phyloP scores from a whole-genome alignment of 2,329 filamentous ascomycete species.

The Exophiala sideris region DNA sequence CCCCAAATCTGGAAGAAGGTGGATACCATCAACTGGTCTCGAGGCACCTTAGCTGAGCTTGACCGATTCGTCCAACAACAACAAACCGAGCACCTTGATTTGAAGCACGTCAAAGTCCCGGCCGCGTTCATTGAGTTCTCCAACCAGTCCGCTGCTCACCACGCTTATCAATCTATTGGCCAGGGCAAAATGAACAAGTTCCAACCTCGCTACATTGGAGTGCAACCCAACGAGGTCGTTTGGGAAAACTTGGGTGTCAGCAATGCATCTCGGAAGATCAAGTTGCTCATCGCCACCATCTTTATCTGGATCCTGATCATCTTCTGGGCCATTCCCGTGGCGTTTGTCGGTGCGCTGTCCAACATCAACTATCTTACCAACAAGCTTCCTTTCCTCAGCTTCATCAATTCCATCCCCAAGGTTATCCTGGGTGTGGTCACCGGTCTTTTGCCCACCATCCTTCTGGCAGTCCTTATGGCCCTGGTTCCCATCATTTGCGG shows the following conservation, averaged over 20 bases:
- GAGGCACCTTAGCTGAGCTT: conserved; percentile 67
- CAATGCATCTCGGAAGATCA: conserved; percentile 56
- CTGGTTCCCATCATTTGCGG: conserved; percentile 80
- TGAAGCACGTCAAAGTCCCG: conserved; percentile 62
- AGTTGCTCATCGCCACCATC: conserved; percentile 64
- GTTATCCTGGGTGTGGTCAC: conserved; percentile 74
- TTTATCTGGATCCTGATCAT: conserved; percentile 75
- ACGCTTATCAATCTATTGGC: conserved; percentile 63
- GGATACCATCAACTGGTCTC: conserved; percentile 60
- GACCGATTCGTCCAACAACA: conserved; percentile 69
- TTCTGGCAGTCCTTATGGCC: conserved; percentile 79
- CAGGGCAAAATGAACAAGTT: conserved; percentile 67
- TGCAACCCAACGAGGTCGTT: conserved; percentile 79
- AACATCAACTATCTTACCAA: conserved; percentile 69
- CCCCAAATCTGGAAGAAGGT: conserved; percentile 59
- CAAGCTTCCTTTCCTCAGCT: conserved; percentile 60
- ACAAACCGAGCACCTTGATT: conserved; percentile 59
- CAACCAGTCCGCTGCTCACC: conserved; percentile 76
- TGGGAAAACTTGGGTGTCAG: conserved; percentile 79
- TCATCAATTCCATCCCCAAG: conserved; percentile 68
- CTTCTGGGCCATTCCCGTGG: conserved; percentile 78
- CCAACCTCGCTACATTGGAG: conserved; percentile 79
- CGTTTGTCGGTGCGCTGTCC: conserved; percentile 78
- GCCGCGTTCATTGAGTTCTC: conserved; percentile 89
- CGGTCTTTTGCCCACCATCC: conserved; percentile 76